phyloP scores from a whole-genome alignment of 148 eudicot genomes.

The Polygonum maritimum region DNA sequence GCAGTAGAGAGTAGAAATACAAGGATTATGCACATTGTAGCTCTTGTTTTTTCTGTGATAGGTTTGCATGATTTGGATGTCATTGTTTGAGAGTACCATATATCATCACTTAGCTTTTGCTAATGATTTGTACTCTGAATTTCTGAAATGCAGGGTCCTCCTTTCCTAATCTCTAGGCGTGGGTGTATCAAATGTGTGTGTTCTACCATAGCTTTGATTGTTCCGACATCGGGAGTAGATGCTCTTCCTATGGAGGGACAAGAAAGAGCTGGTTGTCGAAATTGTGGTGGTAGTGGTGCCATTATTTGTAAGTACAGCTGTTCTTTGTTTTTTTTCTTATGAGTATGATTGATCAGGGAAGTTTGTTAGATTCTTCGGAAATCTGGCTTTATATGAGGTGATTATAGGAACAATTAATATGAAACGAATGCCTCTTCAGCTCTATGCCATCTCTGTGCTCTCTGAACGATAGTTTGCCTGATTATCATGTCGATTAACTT shows the following conservation, averaged over 20 bases:
- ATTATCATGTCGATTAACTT: neutral
- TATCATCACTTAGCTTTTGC: neutral
- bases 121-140: neutral
- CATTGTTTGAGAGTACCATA: neutral
- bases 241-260: slow-evolving; percentile 53
- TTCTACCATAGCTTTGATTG: slow-evolving; percentile 44
- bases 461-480: neutral
- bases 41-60: neutral
- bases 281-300: slow-evolving; percentile 91
- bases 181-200: slow-evolving; percentile 67
- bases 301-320: slow-evolving; percentile 57
- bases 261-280: slow-evolving; percentile 63
- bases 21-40: neutral
- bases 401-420: neutral
- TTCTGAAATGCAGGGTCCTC: slow-evolving; percentile 32
- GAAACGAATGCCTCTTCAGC: neutral
- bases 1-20: neutral
- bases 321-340: neutral
- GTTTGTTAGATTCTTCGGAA: neutral
- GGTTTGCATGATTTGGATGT: neutral
- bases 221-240: slow-evolving; percentile 27
- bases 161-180: slow-evolving; percentile 45
- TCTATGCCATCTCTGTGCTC: neutral
- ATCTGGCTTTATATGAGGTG: neutral
- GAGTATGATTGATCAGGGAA: neutral